Evolutionary conservation across 169 alveolate genomes (phyloP), one percentile per base, ranked within the genome.

Genomic region (Neospora caninum): DNA sequence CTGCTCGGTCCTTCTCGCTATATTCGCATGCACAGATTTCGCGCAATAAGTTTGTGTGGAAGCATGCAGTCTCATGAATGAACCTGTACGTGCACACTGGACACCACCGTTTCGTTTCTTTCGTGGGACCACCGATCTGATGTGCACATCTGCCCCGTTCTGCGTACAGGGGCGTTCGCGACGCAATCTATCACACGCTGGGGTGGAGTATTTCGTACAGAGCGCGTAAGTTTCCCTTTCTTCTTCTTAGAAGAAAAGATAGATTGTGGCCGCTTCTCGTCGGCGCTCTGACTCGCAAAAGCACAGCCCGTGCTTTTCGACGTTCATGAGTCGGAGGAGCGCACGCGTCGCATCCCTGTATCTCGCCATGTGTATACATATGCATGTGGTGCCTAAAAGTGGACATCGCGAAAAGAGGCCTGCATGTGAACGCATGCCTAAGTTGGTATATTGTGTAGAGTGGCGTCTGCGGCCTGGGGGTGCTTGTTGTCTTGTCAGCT

Each of bases 101-200:
- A 20, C 13, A 13, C 39, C 29, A n/a, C 29, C 39, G n/a, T 18
- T 34, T 22, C 25, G 88, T 36, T 22, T 36, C 41, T 39, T 22
- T 80, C 49, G 9, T 7, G 1, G 49, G 31, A 36, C 88, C 43
- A 69, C n/a, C 38, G 41, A 7, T 69, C 82, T 27, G 13, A 49
- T 49, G 13, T 7, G 13, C 58, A 49, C 13, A 4, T 49, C 58
- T 49, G 22, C 13, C 58, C 13, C 13, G 58, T 13, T 49, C 58
- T 73, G 42, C 43, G 84, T 73, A 43, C n/a, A 73, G 91, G 53
- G 91, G 69, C 69, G 43, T 84, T 20, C 91, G 91, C 39, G 91
- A 84, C 2, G 91, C 91, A 31, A 49, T 84, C 31, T 84, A 84
- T n/a, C 91, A 45, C 91, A 49, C 43, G 16, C 78, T 84, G 43